Conservation (phyloP, 176 grass and related monocot genomes). For the Elaeis guineensis region DNA sequence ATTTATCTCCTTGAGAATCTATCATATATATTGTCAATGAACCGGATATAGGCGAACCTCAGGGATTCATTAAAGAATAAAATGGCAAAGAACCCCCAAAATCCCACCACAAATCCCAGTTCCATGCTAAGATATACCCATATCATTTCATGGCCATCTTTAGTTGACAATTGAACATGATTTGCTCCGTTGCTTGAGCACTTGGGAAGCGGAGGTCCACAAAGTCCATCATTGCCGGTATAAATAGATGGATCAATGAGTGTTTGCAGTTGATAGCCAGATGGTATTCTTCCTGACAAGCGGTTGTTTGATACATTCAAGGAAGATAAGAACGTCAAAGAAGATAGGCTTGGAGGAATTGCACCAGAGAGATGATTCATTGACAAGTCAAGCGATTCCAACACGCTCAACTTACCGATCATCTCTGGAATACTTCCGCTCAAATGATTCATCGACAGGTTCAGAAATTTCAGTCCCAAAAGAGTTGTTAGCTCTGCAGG, state of each 20-base stretch:
- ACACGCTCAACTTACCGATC: slow-evolving; percentile 24
- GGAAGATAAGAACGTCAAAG: slow-evolving; percentile 1
- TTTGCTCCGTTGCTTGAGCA: too few relatives aligned
- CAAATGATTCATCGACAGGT: slow-evolving; percentile 53
- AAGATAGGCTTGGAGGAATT: slow-evolving; percentile 35
- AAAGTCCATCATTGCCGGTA: slow-evolving; percentile 45
- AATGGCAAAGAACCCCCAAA: slow-evolving; percentile 55
- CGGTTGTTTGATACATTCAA: slow-evolving; percentile 54
- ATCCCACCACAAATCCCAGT: slow-evolving; percentile 43
- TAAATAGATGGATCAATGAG: slow-evolving; percentile 37
- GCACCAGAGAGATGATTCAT: slow-evolving; percentile 30
- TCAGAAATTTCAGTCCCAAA: slow-evolving; percentile 43
- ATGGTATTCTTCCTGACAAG: slow-evolving; percentile 44
- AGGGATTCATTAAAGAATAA: slow-evolving; percentile 19
- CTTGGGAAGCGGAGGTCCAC: slow-evolving; percentile 33
- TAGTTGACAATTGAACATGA: neutral
- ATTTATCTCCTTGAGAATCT: neutral
- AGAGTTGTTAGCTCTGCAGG: slow-evolving; percentile 42
- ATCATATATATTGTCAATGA: slow-evolving; percentile 34
- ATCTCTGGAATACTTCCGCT: slow-evolving; percentile 26
- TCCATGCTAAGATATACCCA: slow-evolving; percentile 23
- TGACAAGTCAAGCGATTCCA: slow-evolving; percentile 54
- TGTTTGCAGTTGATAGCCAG: slow-evolving; percentile 47
- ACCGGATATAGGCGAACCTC: slow-evolving; percentile 29
- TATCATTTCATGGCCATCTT: neutral